Conservation (phyloP, 805 yeast genomes). For the Candida oleophila region DNA sequence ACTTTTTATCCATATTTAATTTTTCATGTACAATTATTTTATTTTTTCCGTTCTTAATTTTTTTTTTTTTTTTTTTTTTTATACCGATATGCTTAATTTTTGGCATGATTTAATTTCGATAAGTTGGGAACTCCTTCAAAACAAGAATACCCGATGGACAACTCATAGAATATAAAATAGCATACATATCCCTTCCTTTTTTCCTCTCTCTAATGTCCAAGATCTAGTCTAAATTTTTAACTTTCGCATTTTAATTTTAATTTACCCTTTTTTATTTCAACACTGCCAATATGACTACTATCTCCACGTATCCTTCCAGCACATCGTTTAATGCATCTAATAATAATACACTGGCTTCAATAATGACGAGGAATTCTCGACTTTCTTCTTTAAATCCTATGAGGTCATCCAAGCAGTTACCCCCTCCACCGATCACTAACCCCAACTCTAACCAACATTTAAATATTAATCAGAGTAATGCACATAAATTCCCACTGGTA, state of each 20-base stretch:
- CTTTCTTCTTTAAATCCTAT: conserved; percentile 3
- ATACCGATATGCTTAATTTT: background rate
- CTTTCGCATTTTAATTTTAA: no score
- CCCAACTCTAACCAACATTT: background rate
- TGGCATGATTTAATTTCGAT: background rate
- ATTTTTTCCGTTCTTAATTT: background rate
- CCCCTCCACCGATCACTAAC: background rate
- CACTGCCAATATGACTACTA: background rate
- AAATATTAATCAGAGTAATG: background rate
- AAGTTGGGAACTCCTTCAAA: background rate
- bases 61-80: background rate
- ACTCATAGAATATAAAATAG: background rate
- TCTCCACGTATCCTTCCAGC: background rate
- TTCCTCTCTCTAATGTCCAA: background rate
- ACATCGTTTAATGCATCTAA: background rate
- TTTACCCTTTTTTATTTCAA: no score
- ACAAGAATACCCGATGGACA: background rate
- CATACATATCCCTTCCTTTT: background rate
- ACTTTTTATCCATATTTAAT: background rate
- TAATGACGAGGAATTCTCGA: background rate
- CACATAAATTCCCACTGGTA: background rate
- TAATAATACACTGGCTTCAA: background rate
- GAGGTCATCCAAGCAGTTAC: conserved; percentile 2
- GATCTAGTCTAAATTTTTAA: background rate
- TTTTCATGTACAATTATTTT: background rate